Conservation (phyloP, 495 filamentous ascomycete genomes). For the Hypoxylon lenormandii region DNA sequence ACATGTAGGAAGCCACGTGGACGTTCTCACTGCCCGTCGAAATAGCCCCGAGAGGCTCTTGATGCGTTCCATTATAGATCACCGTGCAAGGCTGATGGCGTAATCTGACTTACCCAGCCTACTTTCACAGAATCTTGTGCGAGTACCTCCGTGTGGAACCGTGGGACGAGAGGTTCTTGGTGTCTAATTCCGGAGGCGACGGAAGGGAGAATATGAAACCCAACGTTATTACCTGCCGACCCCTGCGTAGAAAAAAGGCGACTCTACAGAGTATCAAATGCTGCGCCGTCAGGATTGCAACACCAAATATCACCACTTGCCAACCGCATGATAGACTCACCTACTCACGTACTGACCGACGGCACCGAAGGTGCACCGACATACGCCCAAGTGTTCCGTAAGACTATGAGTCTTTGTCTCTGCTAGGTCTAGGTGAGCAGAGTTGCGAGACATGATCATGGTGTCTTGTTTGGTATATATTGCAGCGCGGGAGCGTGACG, state of each 20-base stretch:
- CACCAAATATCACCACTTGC: too few species aligned
- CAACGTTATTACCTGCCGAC: neutral
- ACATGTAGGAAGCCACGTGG: neutral
- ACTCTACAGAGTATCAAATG: too few species aligned
- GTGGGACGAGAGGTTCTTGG: neutral
- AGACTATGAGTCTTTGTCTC: too few species aligned
- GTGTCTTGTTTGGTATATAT: too few species aligned
- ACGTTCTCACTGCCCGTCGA: neutral
- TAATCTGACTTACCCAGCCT: constrained; percentile 14
- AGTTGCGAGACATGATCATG: too few species aligned
- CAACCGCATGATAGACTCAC: too few species aligned
- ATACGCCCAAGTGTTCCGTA: too few species aligned
- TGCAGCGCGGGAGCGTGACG: neutral
- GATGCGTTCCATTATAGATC: neutral
- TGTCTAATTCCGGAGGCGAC: neutral
- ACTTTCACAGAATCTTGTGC: neutral
- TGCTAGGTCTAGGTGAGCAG: too few species aligned
- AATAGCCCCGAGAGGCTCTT: neutral
- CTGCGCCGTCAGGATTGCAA: too few species aligned
- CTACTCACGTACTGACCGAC: too few species aligned
- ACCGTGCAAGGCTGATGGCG: constrained; percentile 15
- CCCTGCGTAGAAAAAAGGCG: too few species aligned
- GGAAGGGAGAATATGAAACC: neutral
- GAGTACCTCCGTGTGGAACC: constrained; percentile 1
- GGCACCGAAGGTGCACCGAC: too few species aligned